phyloP scores from a whole-genome alignment of 345 rosid genomes.

The Linum lewisii region DNA sequence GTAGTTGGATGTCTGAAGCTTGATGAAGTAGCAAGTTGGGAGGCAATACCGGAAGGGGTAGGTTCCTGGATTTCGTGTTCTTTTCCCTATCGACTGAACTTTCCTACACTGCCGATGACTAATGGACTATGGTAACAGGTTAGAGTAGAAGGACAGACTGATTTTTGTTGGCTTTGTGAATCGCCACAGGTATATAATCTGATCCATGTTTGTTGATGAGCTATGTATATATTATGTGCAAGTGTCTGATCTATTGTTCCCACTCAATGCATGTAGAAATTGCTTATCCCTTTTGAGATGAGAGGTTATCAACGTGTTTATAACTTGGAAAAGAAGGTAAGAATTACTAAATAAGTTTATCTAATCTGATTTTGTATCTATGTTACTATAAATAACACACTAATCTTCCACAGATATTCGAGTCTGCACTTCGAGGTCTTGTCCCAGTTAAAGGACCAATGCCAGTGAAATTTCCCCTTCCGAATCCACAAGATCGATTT shows the following conservation, averaged over 20 bases:
- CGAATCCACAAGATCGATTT: conserved; percentile 52
- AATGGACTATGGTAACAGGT: conserved; percentile 31
- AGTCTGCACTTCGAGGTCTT: conserved; percentile 76
- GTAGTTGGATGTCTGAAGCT: conserved; percentile 28
- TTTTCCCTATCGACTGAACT: background rate
- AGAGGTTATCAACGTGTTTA: conserved; percentile 77
- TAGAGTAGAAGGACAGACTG: conserved; percentile 78
- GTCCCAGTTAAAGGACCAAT: conserved; percentile 36
- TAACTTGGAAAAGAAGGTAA: conserved; percentile 92
- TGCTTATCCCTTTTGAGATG: conserved; percentile 91
- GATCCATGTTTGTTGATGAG: background rate
- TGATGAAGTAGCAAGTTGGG: conserved; percentile 30
- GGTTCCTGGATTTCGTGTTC: background rate
- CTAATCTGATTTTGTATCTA: background rate
- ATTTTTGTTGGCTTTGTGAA: conserved; percentile 94
- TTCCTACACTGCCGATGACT: background rate
- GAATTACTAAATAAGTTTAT: background rate
- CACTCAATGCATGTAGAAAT: conserved; percentile 31
- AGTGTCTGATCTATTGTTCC: background rate
- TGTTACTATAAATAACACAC: conserved; percentile 1
- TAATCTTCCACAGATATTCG: conserved; percentile 39
- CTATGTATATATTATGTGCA: too few relatives aligned
- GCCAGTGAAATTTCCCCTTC: conserved; percentile 62
- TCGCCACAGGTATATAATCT: conserved; percentile 49
- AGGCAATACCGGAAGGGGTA: conserved; percentile 27